phyloP scores from a whole-genome alignment of 176 grass and related monocot species.

The Eleusine indica region DNA sequence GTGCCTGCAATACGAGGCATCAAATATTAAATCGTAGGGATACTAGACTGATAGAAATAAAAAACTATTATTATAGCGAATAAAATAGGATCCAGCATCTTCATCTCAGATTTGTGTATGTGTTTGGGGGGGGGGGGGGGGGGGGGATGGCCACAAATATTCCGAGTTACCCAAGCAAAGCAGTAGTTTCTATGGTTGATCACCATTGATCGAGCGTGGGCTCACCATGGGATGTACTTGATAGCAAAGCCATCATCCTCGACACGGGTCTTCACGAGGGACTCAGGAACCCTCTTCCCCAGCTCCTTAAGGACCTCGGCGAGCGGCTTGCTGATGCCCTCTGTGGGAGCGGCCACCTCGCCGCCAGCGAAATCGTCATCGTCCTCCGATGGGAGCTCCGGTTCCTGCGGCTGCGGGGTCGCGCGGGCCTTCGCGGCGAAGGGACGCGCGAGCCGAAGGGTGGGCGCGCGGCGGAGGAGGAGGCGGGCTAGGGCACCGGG shows the following conservation, averaged over 20 bases:
- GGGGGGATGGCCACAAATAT: too few species aligned
- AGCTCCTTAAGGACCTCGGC: constrained; percentile 79
- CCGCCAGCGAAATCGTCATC: constrained; percentile 49
- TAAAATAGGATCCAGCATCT: constrained; percentile 5
- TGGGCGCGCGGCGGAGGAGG: constrained; percentile 43
- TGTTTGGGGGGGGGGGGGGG: too few species aligned
- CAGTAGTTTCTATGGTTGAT: not conserved
- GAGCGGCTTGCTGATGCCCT: constrained; percentile 83
- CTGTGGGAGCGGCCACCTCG: constrained; percentile 51
- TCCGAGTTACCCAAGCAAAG: too few species aligned
- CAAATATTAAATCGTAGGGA: constrained; percentile 14
- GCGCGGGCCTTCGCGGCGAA: constrained; percentile 59
- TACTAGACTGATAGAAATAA: not conserved
- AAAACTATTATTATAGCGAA: not conserved
- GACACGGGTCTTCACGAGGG: constrained; percentile 68
- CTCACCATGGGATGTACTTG: constrained; percentile 89
- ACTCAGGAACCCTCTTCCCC: constrained; percentile 77
- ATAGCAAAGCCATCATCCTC: constrained; percentile 64
- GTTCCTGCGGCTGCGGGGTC: constrained; percentile 31
- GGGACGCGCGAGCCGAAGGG: constrained; percentile 42
- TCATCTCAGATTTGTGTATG: not conserved
- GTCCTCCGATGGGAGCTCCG: constrained; percentile 36
- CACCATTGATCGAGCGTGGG: not conserved
- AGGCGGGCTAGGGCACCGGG: constrained; percentile 47
- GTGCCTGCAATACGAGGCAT: constrained; percentile 67